Base-by-base conservation (phyloP, 345 rosid species). In the Chamaenerion angustifolium region DNA sequence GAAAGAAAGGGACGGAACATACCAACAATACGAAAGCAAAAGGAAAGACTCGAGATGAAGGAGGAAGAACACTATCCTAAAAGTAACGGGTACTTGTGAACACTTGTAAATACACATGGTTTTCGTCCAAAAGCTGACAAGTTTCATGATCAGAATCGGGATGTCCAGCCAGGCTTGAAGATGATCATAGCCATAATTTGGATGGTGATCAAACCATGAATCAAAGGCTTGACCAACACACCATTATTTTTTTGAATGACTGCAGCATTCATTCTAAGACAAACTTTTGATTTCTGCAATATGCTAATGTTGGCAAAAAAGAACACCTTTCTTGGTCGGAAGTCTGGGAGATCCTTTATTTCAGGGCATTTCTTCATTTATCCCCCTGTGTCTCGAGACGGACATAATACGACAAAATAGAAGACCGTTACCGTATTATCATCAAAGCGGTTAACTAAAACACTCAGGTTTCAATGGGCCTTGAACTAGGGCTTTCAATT, bases 41-140 rank as follows among this genome's bases (percentile, higher is more conserved):
- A 16, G 95, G 90, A 53, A 71, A 68, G 44, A 74, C 72, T 43
- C n/a, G n/a, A 62, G 40, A 35, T 72, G 82, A 43, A 92, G 56
- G 21, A 68, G 17, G 61, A 80, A 61, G 23, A 65, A 48, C 42
- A 71, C 53, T 8, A 59, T 4, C 63, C 54, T 16, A 80, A 82
- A 57, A 56, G 55, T 58, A 69, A 7, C 18, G 98, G 96, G 50
- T 74, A 62, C 52, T 55, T 71, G 19, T 19, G 69, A 4, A 63
- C 66, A 59, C 58, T n/a, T n/a, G n/a, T n/a, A n/a, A n/a, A n/a
- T n/a, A n/a, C n/a, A n/a, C n/a, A n/a, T n/a, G n/a, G n/a, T 66
- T 60, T 18, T 61, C 46, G 10, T 71, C 23, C n/a, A n/a, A n/a
- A 56, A 52, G 13, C 46, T 53, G n/a, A n/a, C n/a, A n/a, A n/a